Evolutionary conservation across 164 flowering plant genomes (phyloP), one percentile per base, ranked within the genome.

Genomic region (grape (Vitis vinifera)): DNA sequence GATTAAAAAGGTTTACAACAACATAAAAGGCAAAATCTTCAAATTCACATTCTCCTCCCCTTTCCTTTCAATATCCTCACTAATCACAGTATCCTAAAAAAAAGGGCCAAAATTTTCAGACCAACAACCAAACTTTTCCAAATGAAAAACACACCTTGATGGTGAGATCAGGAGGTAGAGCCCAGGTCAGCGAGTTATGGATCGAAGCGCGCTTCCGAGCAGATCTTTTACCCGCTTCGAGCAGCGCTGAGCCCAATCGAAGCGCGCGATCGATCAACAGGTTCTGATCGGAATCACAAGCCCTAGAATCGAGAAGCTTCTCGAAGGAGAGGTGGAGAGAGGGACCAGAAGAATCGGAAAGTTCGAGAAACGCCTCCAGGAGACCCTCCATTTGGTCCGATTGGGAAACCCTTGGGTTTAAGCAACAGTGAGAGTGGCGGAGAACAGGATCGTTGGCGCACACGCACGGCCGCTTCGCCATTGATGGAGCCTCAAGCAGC

Each of bases 161-260:
- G 55, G 97, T 90, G 83, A 94, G 91, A 78, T 92, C 98, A 19
- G 85, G 82, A 56, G 96, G 86, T 19, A 94, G 92, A 58, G 86
- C 80, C 98, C 98, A 94, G 6, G 77, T 70, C 57, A 76, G 51
- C 2, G 92, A 89, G 76, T 94, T 94, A 67, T 90, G 93, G 67
- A 68, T 64, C 16, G 87, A 73, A 50, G 89, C 85, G 30, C 87
- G 89, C 68, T 80, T 89, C 47, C 97, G 66, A 16, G 87, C 80
- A 2, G 87, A 86, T 66, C 85, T 79, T 16, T 83, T 85, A 2
- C 77, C 97, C 3, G 94, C 85, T 66, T 90, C 88, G 13, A 83
- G 72, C 8, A 94, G 83, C 48, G 72, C 66, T 8, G 89, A 76
- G 50, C 91, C 97, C 9, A 94, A 30, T 2, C 68, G 65, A 66